A percentile compares a stretch with the other conserved stretches of the same genome.
Conservation (phyloP, 495 filamentous ascomycete genomes). For the Haplographium delicatum region DNA sequence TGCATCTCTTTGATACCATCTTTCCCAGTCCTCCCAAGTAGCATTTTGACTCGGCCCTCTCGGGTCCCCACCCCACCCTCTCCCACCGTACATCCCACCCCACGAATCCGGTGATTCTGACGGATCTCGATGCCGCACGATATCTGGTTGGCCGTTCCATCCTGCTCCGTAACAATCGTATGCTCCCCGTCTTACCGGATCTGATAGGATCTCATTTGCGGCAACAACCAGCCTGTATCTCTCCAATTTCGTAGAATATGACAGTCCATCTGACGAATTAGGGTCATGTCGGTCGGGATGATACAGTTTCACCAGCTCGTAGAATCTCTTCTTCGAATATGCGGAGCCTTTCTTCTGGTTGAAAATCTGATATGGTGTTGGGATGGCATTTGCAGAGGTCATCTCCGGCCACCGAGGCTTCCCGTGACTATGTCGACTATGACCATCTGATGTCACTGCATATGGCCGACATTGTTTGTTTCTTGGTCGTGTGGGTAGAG, state of each 20-base stretch:
- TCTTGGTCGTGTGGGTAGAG: neutral
- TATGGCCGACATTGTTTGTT: conserved; percentile 26
- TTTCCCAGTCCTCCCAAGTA: conserved; percentile 99
- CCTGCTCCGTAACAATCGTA: conserved; percentile 81
- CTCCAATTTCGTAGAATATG: conserved; percentile 61
- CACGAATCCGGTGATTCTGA: conserved; percentile 28
- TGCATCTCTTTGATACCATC: conserved; percentile 54
- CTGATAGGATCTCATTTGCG: conserved; percentile 86
- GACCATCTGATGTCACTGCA: conserved; percentile 29
- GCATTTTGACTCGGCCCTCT: conserved; percentile 70
- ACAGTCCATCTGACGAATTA: conserved; percentile 27
- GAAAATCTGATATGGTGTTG: conserved; percentile 94
- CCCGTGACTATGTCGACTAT: conserved; percentile 19
- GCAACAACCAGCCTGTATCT: conserved; percentile 82
- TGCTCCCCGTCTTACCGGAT: conserved; percentile 66
- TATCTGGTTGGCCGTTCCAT: conserved; percentile 55
- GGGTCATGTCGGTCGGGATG: conserved; percentile 69
- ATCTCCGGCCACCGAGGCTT: conserved; percentile 29
- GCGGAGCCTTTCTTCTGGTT: conserved; percentile 52
- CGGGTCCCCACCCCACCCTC: conserved; percentile 42
- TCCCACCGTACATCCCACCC: conserved; percentile 31
- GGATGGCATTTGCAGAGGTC: conserved; percentile 33
- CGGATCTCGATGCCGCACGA: conserved; percentile 12
- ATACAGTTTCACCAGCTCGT: conserved; percentile 90
- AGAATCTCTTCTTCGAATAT: conserved; percentile 80